Conservation (phyloP, 2,329 filamentous ascomycete genomes). For the Aspergillus pseudotamarii region DNA sequence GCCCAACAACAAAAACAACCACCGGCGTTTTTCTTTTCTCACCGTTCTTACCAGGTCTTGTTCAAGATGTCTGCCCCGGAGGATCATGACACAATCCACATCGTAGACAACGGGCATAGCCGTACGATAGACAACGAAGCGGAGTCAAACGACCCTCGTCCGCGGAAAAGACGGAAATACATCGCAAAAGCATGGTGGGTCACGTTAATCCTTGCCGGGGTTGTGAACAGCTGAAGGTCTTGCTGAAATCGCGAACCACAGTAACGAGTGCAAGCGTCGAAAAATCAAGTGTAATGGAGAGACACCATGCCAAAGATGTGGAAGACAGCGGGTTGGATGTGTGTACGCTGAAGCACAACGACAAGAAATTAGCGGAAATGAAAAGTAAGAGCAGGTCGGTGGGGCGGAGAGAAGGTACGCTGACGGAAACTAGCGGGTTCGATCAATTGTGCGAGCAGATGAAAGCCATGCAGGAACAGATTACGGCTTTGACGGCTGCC, state of each 20-base stretch:
- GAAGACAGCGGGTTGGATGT: constrained; percentile 45
- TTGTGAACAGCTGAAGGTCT: neutral
- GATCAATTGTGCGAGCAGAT: constrained; percentile 35
- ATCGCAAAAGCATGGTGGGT: constrained; percentile 65
- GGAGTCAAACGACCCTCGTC: constrained; percentile 34
- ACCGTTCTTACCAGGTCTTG: neutral
- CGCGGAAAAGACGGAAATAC: constrained; percentile 64
- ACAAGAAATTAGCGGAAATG: constrained; percentile 48
- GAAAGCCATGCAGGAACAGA: constrained; percentile 62
- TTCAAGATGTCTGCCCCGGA: neutral
- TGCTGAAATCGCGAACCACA: constrained; percentile 24
- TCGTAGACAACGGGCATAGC: constrained; percentile 10
- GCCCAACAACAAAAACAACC: neutral
- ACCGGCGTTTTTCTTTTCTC: constrained; percentile 12
- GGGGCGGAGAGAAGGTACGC: neutral
- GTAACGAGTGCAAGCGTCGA: constrained; percentile 65
- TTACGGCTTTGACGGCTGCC: constrained; percentile 72
- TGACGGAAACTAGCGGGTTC: constrained; percentile 13
- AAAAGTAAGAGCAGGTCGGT: constrained; percentile 1
- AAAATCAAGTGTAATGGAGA: constrained; percentile 70
- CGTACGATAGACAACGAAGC: constrained; percentile 10
- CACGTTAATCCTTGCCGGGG: neutral
- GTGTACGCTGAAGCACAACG: constrained; percentile 64
- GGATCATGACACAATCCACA: neutral
- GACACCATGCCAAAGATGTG: constrained; percentile 64